Base-by-base conservation (phyloP, 1,284 basidiomycete species). In the Pholiota adiposa region DNA sequence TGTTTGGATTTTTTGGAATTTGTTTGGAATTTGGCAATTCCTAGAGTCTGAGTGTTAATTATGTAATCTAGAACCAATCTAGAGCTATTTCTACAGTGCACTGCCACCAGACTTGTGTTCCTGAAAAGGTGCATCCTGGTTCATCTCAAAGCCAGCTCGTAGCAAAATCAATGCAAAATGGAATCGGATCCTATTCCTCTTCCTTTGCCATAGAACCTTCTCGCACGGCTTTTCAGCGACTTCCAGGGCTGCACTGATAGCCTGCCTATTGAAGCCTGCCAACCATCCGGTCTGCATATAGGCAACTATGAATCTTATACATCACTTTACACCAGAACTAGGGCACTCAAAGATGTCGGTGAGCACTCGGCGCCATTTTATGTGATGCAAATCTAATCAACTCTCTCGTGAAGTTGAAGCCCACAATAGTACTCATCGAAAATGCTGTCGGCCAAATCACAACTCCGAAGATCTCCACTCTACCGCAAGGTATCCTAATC, bases 401-500 rank as follows among this genome's bases (percentile, higher is more conserved):
- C 23, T 18, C 18, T 19, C 40, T 27, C 31, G 21, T 6, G 14
- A 21, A 25, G 9, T 18, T 31, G 9, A 36, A 40, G 53, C 25
- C 25, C 51, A 27, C 38, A 29, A 27, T 48, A 31, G 29, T 14
- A 23, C 31, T 36, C 41, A 59, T 61, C 56, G 29, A 44, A 46
- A 49, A 55, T 55, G 11, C 51, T 19, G 55, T 63, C 58, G 58
- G 58, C 21, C 58, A 60, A 56, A 63, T 60, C 31, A 51, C 56
- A 41, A 51, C 55, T 49, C 63, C 64, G 63, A 65, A 59, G 6
- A 46, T 60, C 34, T 59, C 67, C 43, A 63, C 48, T 43, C 56
- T 56, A 29, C 48, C 60, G 25, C 57, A 63, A 40, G 57, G 41
- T 23, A 56, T 71, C 59, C 62, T 53, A 46, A 59, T 73, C 48